Conservation (phyloP, 257 asterid species). For the Przewalskia tangutica region DNA sequence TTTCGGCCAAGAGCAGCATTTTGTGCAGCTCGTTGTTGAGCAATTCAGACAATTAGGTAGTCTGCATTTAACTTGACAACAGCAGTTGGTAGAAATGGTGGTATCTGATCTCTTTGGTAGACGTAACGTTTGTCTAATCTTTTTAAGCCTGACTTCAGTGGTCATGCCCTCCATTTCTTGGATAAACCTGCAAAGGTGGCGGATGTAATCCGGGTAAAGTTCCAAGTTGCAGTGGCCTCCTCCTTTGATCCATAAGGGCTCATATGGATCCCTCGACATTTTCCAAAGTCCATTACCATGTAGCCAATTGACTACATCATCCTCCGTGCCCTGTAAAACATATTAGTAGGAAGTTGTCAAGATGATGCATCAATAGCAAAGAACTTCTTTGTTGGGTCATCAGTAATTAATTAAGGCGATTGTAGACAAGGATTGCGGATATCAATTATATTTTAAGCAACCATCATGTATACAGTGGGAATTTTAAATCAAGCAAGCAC, state of each 20-base stretch:
- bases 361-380: background rate
- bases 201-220: constrained; percentile 90
- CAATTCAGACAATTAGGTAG: constrained; percentile 42
- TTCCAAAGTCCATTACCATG: constrained; percentile 85
- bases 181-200: constrained; percentile 70
- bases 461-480: background rate
- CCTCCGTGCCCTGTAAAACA: constrained; percentile 82
- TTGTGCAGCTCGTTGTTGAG: constrained; percentile 21
- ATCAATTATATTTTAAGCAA: background rate
- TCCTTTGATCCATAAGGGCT: constrained; percentile 96
- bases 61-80: constrained; percentile 42
- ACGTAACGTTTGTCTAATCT: constrained; percentile 43
- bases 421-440: background rate
- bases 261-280: constrained; percentile 82
- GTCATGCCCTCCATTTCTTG: constrained; percentile 89
- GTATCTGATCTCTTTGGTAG: constrained; percentile 22
- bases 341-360: background rate
- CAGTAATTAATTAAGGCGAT: background rate
- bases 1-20: constrained; percentile 38
- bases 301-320: constrained; percentile 86
- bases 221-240: constrained; percentile 99
- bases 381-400: background rate
- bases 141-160: constrained; percentile 49
- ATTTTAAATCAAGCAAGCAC: background rate
- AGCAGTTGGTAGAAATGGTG: constrained; percentile 17